Percentiles rank a stretch among this genome's conserved stretches.
Conservation (phyloP, 2,329 filamentous ascomycete genomes). For the Venturia aucupariae region DNA sequence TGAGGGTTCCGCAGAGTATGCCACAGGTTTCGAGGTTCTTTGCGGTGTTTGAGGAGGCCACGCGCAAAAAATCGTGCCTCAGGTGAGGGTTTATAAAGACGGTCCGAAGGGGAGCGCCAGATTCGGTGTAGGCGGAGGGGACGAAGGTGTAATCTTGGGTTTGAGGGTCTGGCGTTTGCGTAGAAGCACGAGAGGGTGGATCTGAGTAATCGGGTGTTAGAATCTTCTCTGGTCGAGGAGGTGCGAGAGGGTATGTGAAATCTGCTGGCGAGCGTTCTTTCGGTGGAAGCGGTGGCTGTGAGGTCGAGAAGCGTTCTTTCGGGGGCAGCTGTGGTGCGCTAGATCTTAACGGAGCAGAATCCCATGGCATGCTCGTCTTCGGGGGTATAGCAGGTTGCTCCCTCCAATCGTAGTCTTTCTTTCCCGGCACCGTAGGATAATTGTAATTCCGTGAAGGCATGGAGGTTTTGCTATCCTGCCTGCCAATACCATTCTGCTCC, state of each 20-base stretch:
- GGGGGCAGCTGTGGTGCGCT: slow-evolving; percentile 4
- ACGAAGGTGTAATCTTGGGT: slow-evolving; percentile 62
- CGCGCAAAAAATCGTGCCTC: slow-evolving; percentile 61
- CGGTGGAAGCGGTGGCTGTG: slow-evolving; percentile 7
- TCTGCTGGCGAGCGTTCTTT: not conserved
- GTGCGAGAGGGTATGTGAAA: not conserved
- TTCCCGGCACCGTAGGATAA: slow-evolving; percentile 9
- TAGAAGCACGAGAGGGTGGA: slow-evolving; percentile 22
- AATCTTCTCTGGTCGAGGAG: slow-evolving; percentile 10
- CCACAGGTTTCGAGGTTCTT: slow-evolving; percentile 89
- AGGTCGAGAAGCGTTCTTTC: not conserved
- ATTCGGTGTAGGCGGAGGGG: slow-evolving; percentile 81
- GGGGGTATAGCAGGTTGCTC: not conserved
- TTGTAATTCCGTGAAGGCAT: slow-evolving; percentile 4
- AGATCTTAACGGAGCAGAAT: not conserved
- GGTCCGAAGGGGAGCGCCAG: slow-evolving; percentile 74
- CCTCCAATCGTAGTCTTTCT: slow-evolving; percentile 4
- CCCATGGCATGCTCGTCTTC: not conserved
- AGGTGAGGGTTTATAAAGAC: slow-evolving; percentile 76
- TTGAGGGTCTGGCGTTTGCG: slow-evolving; percentile 35
- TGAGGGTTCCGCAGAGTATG: slow-evolving; percentile 80
- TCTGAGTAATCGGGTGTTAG: not conserved
- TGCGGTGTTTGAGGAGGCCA: slow-evolving; percentile 68
- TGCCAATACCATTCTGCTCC: slow-evolving; percentile 7
- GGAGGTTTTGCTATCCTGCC: not conserved